Conservation (phyloP, 257 asterid genomes). For the Rubia yunnanensis region DNA sequence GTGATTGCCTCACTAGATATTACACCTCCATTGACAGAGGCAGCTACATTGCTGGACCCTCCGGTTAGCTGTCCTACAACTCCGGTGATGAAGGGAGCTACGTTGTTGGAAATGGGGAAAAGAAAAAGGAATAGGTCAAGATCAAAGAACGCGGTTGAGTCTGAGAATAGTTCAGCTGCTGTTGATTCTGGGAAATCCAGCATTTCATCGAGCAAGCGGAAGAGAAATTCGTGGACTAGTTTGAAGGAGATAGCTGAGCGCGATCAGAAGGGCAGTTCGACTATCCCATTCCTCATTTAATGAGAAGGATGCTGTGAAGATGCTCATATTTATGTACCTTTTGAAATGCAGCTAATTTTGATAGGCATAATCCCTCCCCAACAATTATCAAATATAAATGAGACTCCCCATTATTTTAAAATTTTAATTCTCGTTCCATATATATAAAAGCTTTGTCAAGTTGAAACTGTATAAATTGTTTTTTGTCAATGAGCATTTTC, state of each 20-base stretch:
- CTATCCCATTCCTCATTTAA: slow-evolving; percentile 42
- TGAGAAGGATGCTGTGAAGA: not conserved
- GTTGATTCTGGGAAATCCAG: slow-evolving; percentile 20
- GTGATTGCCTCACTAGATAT: slow-evolving; percentile 21
- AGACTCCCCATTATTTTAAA: too few species aligned
- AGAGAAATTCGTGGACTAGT: slow-evolving; percentile 61
- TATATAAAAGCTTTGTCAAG: too few species aligned
- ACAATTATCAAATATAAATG: too few species aligned
- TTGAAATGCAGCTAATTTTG: too few species aligned
- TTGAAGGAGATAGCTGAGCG: slow-evolving; percentile 57
- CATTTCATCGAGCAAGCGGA: slow-evolving; percentile 38
- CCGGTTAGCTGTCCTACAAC: slow-evolving; percentile 32
- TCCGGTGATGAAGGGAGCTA: slow-evolving; percentile 22
- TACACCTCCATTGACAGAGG: slow-evolving; percentile 3
- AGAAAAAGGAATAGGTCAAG: slow-evolving; percentile 45
- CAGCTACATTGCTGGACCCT: too few species aligned
- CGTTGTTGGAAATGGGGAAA: slow-evolving; percentile 51
- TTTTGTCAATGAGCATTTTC: too few species aligned
- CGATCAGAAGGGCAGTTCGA: slow-evolving; percentile 27
- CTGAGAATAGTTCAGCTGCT: slow-evolving; percentile 17
- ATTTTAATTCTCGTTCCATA: too few species aligned
- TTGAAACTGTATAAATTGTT: too few species aligned
- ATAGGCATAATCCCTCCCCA: too few species aligned
- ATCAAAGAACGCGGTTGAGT: slow-evolving; percentile 31
- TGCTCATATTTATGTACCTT: too few species aligned